Conservation (phyloP, 208 protist genomes). For the Crithidia bombi region DNA sequence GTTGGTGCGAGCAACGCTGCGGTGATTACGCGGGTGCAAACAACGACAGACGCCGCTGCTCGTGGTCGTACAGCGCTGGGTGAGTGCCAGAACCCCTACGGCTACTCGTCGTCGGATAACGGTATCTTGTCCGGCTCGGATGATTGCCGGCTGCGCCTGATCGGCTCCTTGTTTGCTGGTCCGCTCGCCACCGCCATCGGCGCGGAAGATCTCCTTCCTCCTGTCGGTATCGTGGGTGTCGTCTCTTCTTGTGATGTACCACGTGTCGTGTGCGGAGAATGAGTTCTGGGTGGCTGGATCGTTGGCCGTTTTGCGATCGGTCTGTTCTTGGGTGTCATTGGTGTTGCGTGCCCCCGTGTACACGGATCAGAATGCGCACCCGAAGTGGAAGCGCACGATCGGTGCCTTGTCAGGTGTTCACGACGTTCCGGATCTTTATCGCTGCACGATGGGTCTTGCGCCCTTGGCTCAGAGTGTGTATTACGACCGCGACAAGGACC, state of each 20-base stretch:
- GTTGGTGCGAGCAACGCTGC: background rate
- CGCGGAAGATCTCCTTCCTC: slow-evolving; percentile 58
- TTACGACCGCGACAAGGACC: slow-evolving; percentile 35
- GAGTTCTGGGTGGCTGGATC: slow-evolving; percentile 76
- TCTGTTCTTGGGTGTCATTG: slow-evolving; percentile 65
- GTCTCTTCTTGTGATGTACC: slow-evolving; percentile 66
- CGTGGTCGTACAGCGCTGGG: slow-evolving; percentile 54
- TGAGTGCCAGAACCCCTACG: slow-evolving; percentile 58
- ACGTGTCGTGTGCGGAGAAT: slow-evolving; percentile 50
- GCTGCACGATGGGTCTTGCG: slow-evolving; percentile 66
- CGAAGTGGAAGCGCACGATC: slow-evolving; percentile 56
- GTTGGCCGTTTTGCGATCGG: slow-evolving; percentile 79
- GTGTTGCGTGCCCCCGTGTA: slow-evolving; percentile 80
- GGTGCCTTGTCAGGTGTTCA: slow-evolving; percentile 86
- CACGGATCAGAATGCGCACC: slow-evolving; percentile 67
- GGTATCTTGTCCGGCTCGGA: slow-evolving; percentile 83
- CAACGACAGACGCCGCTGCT: slow-evolving; percentile 39
- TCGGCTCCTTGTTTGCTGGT: slow-evolving; percentile 76
- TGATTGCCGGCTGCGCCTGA: slow-evolving; percentile 83
- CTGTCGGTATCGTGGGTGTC: slow-evolving; percentile 59
- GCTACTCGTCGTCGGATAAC: slow-evolving; percentile 59
- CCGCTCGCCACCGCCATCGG: slow-evolving; percentile 50
- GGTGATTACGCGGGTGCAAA: slow-evolving; percentile 21
- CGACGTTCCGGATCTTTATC: slow-evolving; percentile 84
- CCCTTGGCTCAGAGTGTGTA: slow-evolving; percentile 52